Base-by-base conservation (phyloP, 2,329 filamentous ascomycete species). In the Nannizziopsis barbatae region DNA sequence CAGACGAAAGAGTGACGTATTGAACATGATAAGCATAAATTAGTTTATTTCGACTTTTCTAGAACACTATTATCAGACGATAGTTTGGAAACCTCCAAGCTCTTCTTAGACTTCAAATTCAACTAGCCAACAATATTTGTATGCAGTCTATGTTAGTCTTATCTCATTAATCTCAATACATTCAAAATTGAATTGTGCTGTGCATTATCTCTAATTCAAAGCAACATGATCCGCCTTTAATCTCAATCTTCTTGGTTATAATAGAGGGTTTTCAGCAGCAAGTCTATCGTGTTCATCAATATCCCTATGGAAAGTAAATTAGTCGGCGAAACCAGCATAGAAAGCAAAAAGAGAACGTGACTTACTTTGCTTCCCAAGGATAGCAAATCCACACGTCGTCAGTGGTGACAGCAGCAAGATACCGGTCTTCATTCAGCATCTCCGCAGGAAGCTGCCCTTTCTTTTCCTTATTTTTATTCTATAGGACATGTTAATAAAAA, bases 371-470 rank as follows among this genome's bases (percentile, higher is more conserved):
- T 73, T 96, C 92, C 92, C 92, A 98, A 12, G 92, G 92, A 71
- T 98, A 98, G 76, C 87, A 93, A 65, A 96, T 96, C 92, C 92
- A 98, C 56, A 88, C 83, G 69, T 98, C 90, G n/a, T 77, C 79
- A 30, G 93, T 85, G 5, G 90, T 96, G 62, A 83, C 75, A 17
- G 92, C 87, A 17, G 92, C 92, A 57, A 84, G 69, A 70, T 98
- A 98, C 59, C 83, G 76, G 50, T 77, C 77, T 48, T 80, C 70
- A 36, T 75, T 70, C 55, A 90, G 74, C 77, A 96, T 87, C 33
- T 87, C 81, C 15, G 78, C 62, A 9, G 92, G 89, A 49, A 98
- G 75, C 15, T 70, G 71, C 47, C 92, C 92, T 76, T 95, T 95
- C 81, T 98, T 98, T 48, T 72, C 56, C 78, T 98, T 96, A 70